phyloP scores from a whole-genome alignment of 139 green algal species.

The Coccomyxa sp. region DNA sequence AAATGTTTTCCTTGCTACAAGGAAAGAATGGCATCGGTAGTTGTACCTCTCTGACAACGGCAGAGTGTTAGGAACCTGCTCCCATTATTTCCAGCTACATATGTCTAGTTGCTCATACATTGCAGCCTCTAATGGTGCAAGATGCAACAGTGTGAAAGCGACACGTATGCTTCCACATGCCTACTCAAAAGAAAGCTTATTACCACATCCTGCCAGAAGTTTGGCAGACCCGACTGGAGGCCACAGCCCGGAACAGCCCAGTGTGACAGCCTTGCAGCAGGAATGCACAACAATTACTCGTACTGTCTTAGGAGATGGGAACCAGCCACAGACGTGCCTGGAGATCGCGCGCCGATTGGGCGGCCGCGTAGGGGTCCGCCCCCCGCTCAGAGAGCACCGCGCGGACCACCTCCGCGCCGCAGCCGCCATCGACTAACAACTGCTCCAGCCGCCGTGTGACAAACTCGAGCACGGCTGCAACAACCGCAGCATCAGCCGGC shows the following conservation, averaged over 20 bases:
- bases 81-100: neutral
- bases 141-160: too few species aligned
- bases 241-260: neutral
- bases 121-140: too few species aligned
- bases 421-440: conserved; percentile 77
- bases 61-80: neutral
- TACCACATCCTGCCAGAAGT: neutral
- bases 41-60: neutral
- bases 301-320: too few species aligned
- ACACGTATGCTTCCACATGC: neutral
- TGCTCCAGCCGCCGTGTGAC: conserved; percentile 85
- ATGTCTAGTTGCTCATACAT: neutral
- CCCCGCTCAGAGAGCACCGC: conserved; percentile 80
- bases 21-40: neutral
- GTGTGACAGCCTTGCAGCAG: neutral
- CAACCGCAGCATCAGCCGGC: conserved; percentile 33
- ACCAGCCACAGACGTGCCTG: conserved; percentile 14
- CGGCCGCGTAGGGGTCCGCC: conserved; percentile 67
- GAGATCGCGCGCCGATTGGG: conserved; percentile 63
- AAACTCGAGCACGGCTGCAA: conserved; percentile 55
- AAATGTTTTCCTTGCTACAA: neutral
- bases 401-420: conserved; percentile 64
- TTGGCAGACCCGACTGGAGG: neutral
- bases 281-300: neutral
- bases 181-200: neutral